Conservation (phyloP, 2,329 filamentous ascomycete species). For the Harringtonia aguacate region DNA sequence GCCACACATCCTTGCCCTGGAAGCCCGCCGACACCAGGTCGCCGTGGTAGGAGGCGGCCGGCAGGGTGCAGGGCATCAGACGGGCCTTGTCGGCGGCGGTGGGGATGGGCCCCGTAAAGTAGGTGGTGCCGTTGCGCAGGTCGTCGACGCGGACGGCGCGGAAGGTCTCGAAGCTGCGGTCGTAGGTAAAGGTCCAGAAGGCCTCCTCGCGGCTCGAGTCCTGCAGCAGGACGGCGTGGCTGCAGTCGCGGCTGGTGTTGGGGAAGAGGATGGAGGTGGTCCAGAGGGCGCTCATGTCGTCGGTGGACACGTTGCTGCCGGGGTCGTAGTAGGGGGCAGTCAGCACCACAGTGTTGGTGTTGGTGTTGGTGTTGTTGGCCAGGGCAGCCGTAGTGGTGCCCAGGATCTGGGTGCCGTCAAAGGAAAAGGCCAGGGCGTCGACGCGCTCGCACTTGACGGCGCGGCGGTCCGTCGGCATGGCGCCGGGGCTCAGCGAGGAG, state of each 20-base stretch:
- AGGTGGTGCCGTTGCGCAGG: conserved; percentile 63
- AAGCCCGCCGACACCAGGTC: conserved; percentile 68
- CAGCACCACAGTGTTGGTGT: conserved; percentile 63
- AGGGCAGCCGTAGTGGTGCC: conserved; percentile 60
- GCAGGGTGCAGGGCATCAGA: conserved; percentile 56
- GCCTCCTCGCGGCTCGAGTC: conserved; percentile 53
- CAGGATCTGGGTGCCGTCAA: conserved; percentile 66
- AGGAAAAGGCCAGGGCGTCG: conserved; percentile 64
- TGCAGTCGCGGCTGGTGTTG: conserved; percentile 68
- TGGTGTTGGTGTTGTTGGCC: no score
- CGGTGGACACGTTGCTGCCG: conserved; percentile 52
- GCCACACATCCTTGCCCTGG: conserved; percentile 60
- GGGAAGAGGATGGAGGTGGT: conserved; percentile 79
- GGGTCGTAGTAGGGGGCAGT: conserved; percentile 73
- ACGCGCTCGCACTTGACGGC: conserved; percentile 71
- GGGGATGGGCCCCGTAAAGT: conserved; percentile 62
- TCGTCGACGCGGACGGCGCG: conserved; percentile 67
- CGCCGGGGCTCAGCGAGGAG: conserved; percentile 57
- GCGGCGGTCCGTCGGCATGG: conserved; percentile 55
- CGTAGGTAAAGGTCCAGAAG: conserved; percentile 69
- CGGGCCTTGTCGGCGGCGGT: conserved; percentile 41
- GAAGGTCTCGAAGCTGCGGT: conserved; percentile 67
- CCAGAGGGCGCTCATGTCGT: conserved; percentile 66
- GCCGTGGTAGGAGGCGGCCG: conserved; percentile 56
- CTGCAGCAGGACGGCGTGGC: conserved; percentile 62